These are phyloP conservation scores for Coemansia sp. DNA, from an alignment of 192 early-diverging fungal species.

Conservation along the genomic window DNA sequence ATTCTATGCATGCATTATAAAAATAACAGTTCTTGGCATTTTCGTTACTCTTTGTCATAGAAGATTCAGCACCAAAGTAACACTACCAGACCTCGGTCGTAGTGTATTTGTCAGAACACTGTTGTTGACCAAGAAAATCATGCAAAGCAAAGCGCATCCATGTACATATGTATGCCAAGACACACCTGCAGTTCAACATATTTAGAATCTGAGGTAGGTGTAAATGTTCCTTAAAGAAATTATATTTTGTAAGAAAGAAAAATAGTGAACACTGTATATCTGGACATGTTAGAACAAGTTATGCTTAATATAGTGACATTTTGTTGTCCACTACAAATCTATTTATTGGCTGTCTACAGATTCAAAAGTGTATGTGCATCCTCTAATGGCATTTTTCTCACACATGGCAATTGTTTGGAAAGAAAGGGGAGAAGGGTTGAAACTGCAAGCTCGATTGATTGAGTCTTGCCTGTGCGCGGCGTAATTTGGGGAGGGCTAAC, in stretches of 20 bases:
- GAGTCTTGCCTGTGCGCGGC: neutral
- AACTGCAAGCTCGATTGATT: neutral
- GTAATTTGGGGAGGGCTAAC: neutral
- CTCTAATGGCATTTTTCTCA: neutral
- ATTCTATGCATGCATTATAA: neutral
- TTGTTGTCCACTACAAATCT: neutral
- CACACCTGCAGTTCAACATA: neutral
- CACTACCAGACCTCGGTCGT: neutral
- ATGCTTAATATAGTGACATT: neutral
- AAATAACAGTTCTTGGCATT: no score
- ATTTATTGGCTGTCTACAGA: no score
- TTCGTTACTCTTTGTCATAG: neutral
- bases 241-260: neutral
- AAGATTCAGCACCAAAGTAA: neutral
- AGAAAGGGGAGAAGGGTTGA: neutral
- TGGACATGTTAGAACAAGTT: neutral
- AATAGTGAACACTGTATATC: neutral
- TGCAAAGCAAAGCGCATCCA: neutral
- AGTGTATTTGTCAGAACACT: neutral
- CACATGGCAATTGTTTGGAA: neutral
- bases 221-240: no score
- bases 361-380: no score
- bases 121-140: neutral
- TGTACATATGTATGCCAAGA: neutral
- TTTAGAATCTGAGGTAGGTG: neutral